A percentile compares a stretch with the other conserved stretches of the same genome.
phyloP scores from a whole-genome alignment of 1,284 basidiomycete genomes.

The Ceratobasidium sp. region DNA sequence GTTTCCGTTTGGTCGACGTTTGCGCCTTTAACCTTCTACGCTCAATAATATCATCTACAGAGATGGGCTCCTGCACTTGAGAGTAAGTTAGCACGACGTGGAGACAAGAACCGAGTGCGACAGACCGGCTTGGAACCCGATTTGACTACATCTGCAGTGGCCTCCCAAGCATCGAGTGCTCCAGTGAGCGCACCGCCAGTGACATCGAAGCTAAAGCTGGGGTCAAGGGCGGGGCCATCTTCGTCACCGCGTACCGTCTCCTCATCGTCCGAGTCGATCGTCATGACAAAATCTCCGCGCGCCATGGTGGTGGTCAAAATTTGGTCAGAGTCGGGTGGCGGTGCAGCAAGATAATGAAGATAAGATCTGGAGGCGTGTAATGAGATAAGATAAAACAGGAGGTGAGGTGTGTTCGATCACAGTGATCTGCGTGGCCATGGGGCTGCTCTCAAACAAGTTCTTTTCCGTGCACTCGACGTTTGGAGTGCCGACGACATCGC shows the following conservation, averaged over 20 bases:
- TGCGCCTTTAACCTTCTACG: constrained; percentile 63
- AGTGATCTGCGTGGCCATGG: constrained; percentile 31
- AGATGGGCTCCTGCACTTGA: constrained; percentile 72
- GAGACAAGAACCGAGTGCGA: constrained; percentile 44
- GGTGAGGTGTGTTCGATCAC: constrained; percentile 21
- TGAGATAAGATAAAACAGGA: neutral
- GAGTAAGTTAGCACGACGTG: constrained; percentile 40
- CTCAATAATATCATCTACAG: constrained; percentile 92
- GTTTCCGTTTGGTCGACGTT: constrained; percentile 63
- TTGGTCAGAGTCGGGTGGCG: constrained; percentile 6
- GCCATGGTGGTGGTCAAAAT: constrained; percentile 36
- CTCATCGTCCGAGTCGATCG: constrained; percentile 82
- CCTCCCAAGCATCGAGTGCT: constrained; percentile 55
- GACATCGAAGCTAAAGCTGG: constrained; percentile 84
- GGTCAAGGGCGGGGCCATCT: constrained; percentile 76
- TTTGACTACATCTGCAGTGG: constrained; percentile 66
- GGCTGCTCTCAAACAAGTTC: neutral
- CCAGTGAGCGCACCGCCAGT: constrained; percentile 73
- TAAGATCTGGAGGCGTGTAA: constrained; percentile 11
- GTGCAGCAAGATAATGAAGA: neutral
- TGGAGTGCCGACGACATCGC: constrained; percentile 11
- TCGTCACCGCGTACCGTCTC: constrained; percentile 53
- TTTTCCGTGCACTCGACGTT: constrained; percentile 34
- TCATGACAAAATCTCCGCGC: constrained; percentile 76
- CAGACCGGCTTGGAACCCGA: constrained; percentile 73